Conservation (phyloP, 345 rosid species). For the Heritiera fomes region DNA sequence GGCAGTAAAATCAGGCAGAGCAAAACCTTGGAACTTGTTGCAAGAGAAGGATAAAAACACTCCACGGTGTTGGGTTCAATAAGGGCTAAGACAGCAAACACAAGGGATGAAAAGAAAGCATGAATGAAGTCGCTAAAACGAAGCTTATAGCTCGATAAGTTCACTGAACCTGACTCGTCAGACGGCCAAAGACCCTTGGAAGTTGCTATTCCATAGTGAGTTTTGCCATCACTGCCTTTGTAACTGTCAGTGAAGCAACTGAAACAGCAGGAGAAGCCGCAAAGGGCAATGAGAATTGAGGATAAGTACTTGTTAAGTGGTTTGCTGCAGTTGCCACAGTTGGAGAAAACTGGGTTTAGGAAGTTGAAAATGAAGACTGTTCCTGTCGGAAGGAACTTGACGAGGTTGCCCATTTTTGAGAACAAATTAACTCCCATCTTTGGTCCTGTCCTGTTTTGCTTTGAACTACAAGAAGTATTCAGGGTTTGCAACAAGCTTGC, state of each 20-base stretch:
- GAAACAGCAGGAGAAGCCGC: slow-evolving; percentile 68
- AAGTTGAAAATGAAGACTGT: slow-evolving; percentile 74
- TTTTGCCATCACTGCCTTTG: slow-evolving; percentile 44
- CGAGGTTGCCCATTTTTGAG: slow-evolving; percentile 48
- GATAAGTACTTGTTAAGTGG: slow-evolving; percentile 49
- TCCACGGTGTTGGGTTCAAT: slow-evolving; percentile 54
- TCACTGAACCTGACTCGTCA: slow-evolving; percentile 30
- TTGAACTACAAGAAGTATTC: not conserved
- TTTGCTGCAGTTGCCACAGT: slow-evolving; percentile 58
- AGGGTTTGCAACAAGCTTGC: not conserved
- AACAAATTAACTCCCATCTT: not conserved
- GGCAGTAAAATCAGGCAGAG: slow-evolving; percentile 53
- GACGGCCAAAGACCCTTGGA: slow-evolving; percentile 64
- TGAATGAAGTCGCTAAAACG: slow-evolving; percentile 64
- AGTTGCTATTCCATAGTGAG: slow-evolving; percentile 66
- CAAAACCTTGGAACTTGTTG: slow-evolving; percentile 44
- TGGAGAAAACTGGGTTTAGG: slow-evolving; percentile 77
- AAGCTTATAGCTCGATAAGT: slow-evolving; percentile 59
- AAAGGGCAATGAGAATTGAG: slow-evolving; percentile 48
- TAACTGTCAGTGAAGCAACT: slow-evolving; percentile 80
- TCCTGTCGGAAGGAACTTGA: slow-evolving; percentile 90
- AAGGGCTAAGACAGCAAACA: slow-evolving; percentile 54
- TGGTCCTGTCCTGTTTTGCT: slow-evolving; percentile 3
- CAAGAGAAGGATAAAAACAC: slow-evolving; percentile 64
- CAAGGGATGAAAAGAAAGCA: slow-evolving; percentile 46